Conservation (phyloP, 371 early-diverging fungal genomes). For the Funneliformis caledonium region DNA sequence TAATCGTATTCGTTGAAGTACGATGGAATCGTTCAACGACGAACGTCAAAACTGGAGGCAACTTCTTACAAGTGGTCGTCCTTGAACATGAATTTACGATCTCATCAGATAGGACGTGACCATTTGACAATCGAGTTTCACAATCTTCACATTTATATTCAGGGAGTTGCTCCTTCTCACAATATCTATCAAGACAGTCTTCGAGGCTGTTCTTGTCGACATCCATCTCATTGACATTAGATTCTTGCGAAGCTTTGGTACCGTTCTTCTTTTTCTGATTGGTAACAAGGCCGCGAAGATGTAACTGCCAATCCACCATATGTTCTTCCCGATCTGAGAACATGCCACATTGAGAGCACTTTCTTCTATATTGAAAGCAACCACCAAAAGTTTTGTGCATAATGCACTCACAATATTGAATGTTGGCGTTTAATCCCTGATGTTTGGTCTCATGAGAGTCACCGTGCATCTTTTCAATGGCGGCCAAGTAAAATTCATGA, state of each 20-base stretch:
- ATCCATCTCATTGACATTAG: neutral
- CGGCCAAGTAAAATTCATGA: conserved; percentile 94
- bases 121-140: conserved; percentile 80
- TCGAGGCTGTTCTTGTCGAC: neutral
- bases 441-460: conserved; percentile 48
- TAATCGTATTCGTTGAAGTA: conserved; percentile 53
- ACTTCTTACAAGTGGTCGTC: conserved; percentile 32
- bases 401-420: conserved; percentile 77
- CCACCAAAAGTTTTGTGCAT: conserved; percentile 94
- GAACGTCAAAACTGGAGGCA: conserved; percentile 89
- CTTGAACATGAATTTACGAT: neutral
- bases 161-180: conserved; percentile 72
- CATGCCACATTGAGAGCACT: conserved; percentile 13
- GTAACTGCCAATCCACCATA: conserved; percentile 52
- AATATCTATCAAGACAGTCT: conserved; percentile 65
- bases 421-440: conserved; percentile 33
- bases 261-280: conserved; percentile 7
- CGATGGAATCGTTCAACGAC: conserved; percentile 82
- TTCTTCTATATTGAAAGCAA: conserved; percentile 55
- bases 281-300: neutral
- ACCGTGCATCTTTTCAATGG: conserved; percentile 86
- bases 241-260: conserved; percentile 4
- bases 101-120: conserved; percentile 71
- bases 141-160: conserved; percentile 74
- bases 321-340: conserved; percentile 41